Conservation (phyloP, 495 filamentous ascomycete species). For the Choiromyces venosus region DNA sequence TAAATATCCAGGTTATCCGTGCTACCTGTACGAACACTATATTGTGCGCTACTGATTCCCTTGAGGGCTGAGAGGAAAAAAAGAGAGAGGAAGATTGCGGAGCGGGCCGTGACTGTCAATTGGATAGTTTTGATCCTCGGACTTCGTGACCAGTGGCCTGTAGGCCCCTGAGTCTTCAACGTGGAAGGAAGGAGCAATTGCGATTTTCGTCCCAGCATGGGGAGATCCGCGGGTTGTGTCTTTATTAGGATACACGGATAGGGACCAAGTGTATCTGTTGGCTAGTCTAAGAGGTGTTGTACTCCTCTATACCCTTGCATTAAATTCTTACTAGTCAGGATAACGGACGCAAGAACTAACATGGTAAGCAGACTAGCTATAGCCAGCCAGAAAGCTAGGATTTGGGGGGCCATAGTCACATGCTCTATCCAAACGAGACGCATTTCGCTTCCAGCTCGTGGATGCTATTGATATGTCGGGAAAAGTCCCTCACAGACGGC, state of each 20-base stretch:
- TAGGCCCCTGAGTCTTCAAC: not conserved
- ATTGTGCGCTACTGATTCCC: not conserved
- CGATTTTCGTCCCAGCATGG: not conserved
- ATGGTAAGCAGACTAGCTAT: not conserved
- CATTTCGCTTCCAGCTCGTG: not conserved
- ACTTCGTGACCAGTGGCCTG: not conserved
- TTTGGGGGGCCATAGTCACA: not conserved
- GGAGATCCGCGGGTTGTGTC: not conserved
- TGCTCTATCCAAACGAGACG: not conserved
- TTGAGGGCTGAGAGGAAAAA: not conserved
- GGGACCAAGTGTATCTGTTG: not conserved
- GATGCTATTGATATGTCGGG: not conserved
- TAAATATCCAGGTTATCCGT: not conserved
- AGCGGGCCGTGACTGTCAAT: not conserved
- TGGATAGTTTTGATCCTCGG: not conserved
- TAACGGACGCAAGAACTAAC: not conserved
- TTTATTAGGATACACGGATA: not conserved
- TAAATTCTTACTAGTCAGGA: not conserved
- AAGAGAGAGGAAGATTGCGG: not conserved
- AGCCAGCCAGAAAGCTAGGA: not conserved
- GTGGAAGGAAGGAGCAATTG: not conserved
- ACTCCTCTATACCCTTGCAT: not conserved
- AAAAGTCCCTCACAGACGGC: not conserved
- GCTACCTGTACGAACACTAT: not conserved
- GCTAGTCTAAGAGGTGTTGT: not conserved